Conservation (phyloP, 192 early-diverging fungal species). For the Coemansia erecta region DNA sequence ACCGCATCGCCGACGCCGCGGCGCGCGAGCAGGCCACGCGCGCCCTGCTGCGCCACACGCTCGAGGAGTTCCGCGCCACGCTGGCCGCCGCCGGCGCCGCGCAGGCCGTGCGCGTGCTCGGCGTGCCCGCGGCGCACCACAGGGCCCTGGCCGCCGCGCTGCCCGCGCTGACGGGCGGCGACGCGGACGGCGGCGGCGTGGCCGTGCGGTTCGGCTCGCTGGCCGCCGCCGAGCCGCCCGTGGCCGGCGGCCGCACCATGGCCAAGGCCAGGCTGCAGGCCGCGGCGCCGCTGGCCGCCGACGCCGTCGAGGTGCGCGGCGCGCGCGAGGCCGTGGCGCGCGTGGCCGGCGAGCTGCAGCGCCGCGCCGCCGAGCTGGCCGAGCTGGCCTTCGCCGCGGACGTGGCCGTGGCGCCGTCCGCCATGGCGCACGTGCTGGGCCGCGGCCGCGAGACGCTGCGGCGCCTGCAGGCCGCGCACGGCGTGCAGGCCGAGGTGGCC, state of each 20-base stretch:
- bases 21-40: constrained; percentile 58
- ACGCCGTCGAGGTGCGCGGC: constrained; percentile 77
- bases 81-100: constrained; percentile 61
- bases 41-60: constrained; percentile 51
- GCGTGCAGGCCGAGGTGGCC: constrained; percentile 67
- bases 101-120: constrained; percentile 58
- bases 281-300: constrained; percentile 5
- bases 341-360: constrained; percentile 64
- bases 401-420: constrained; percentile 67
- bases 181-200: constrained; percentile 45
- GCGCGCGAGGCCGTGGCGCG: constrained; percentile 74
- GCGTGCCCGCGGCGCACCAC: constrained; percentile 76
- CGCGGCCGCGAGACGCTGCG: constrained; percentile 82
- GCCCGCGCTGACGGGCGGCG: constrained; percentile 62
- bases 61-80: constrained; percentile 68
- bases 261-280: constrained; percentile 52
- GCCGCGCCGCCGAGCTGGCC: constrained; percentile 66
- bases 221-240: constrained; percentile 41
- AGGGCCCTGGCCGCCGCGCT: constrained; percentile 69
- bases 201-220: constrained; percentile 69
- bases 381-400: constrained; percentile 68
- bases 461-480: constrained; percentile 70
- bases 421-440: constrained; percentile 81
- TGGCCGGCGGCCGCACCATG: constrained; percentile 44
- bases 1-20: constrained; percentile 45